A percentile compares a stretch with the other conserved stretches of the same genome.
Conservation (phyloP, 139 green algal species). For the Chlamydomonas asymmetrica region DNA sequence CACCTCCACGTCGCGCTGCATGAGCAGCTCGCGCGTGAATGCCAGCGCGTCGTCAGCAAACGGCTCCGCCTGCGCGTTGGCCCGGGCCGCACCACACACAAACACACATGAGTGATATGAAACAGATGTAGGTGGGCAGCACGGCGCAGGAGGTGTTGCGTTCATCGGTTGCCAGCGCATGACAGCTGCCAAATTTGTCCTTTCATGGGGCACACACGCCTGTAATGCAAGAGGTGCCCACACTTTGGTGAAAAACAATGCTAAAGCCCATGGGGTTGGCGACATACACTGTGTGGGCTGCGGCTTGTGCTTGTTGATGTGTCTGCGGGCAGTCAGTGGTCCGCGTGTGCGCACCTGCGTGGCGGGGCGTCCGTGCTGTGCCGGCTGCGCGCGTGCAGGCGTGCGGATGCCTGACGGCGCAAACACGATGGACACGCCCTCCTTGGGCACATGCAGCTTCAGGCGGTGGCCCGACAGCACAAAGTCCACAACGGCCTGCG, state of each 20-base stretch:
- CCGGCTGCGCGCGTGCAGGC: conserved; percentile 51
- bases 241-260: too few species aligned
- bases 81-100: background rate
- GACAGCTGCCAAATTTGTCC: too few species aligned
- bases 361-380: conserved; percentile 47
- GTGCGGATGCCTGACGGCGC: conserved; percentile 81
- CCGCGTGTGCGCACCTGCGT: too few species aligned
- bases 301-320: too few species aligned
- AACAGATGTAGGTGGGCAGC: background rate
- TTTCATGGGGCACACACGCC: too few species aligned
- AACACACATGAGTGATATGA: background rate
- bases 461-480: conserved; percentile 82
- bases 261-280: too few species aligned
- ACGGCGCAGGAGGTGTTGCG: too few species aligned
- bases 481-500: conserved; percentile 79
- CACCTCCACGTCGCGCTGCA: conserved; percentile 76
- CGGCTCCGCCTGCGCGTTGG: conserved; percentile 66
- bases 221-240: too few species aligned
- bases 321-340: too few species aligned
- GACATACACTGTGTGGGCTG: too few species aligned
- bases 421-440: conserved; percentile 88
- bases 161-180: too few species aligned
- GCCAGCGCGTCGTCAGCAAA: conserved; percentile 82
- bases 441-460: conserved; percentile 85
- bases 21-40: conserved; percentile 77